Conservation (phyloP, 179 eudicot species). For the Beta corolliflora region DNA sequence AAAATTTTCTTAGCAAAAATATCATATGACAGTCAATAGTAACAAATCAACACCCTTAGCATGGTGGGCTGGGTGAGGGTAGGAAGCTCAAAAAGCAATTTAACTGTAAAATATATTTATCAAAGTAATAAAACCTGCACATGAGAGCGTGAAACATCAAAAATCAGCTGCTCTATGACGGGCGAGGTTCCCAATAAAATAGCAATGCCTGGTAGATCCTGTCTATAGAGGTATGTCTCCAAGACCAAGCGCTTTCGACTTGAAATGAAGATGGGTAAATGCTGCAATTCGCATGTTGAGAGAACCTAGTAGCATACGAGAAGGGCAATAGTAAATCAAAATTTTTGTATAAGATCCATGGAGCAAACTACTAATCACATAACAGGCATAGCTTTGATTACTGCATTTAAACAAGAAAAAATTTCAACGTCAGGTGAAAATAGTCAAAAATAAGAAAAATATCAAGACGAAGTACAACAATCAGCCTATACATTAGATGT, state of each 20-base stretch:
- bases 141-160: background rate
- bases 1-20: background rate
- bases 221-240: background rate
- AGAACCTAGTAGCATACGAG: constrained; percentile 7
- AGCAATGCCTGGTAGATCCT: constrained; percentile 12
- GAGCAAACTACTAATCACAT: background rate
- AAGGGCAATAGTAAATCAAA: background rate
- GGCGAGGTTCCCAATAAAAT: constrained; percentile 4
- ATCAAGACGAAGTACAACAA: no score
- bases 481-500: no score
- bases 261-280: background rate
- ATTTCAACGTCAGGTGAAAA: no score
- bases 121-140: background rate
- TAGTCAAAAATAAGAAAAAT: no score
- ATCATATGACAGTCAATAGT: background rate
- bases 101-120: background rate
- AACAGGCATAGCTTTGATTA: background rate
- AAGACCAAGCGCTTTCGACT: background rate
- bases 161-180: background rate
- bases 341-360: background rate
- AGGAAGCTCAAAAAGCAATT: background rate
- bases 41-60: constrained; percentile 1
- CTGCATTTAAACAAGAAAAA: no score
- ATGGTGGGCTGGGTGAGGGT: background rate
- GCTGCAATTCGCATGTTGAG: constrained; percentile 7